Evolutionary conservation across 345 rosid species (phyloP), one percentile per base, ranked within the genome.

Genomic region (Rhodamnia rubescens): DNA sequence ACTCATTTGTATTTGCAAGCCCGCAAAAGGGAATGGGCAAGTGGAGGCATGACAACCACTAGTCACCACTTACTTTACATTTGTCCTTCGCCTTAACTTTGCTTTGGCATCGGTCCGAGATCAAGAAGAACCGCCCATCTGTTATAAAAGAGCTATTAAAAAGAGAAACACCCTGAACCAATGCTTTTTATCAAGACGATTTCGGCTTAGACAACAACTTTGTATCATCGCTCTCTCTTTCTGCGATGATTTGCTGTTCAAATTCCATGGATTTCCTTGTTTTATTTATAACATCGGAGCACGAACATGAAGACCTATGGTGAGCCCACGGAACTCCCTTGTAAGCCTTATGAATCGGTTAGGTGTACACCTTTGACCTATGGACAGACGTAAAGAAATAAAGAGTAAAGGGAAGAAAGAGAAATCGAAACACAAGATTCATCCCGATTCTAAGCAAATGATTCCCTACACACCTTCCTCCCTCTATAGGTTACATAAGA

Each of bases 331-430:
- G 10, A 69, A 69, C 12, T 8, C 10, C 24, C 44, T 2, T 0
- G 6, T 8, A 8, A 32, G 22, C 22, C 18, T 2, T 1, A 8
- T 29, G 36, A 64, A 29, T 7, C 22, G 11, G 2, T 64, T 29
- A 16, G 16, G 20, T 64, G 0, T 64, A 15, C 5, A 1, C 2
- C 0, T 29, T 29, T 64, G 5, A 4, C 16, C 16, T 3, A 5
- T 29, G 42, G 8, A 50, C 12, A 49, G 50, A 49, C 50, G 9
- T 3, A 11, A 11, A 0, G 52, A 11, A 10, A 2, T 0, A 3
- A 2, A 50, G 4, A 10, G 52, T 11, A 3, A 50, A 50, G 14
- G 8, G 1, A 4, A 50, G 52, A 50, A 50, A 11, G 52, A 11
- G 7, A 50, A 50, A 50, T 50, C 52, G 13, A 50, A 50, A 50